Evolutionary conservation across 2,329 filamentous ascomycete genomes (phyloP).

Genomic region (Lasiodiplodia sp.): DNA sequence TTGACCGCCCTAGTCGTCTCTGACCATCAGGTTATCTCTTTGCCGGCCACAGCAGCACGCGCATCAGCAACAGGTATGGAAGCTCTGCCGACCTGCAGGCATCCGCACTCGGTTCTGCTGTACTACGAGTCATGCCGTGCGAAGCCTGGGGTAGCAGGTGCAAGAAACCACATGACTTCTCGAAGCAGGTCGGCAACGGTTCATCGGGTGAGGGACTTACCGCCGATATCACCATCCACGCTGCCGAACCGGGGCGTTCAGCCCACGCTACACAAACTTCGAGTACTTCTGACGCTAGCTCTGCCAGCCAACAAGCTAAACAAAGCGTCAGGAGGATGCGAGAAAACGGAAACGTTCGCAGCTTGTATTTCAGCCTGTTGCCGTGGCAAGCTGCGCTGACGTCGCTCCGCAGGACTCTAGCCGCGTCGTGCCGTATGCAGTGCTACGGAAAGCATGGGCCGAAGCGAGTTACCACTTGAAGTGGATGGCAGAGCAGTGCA

Average conservation of each 20-base stretch:
- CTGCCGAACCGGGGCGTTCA: neutral
- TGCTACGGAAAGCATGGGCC: constrained; percentile 8
- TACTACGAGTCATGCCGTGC: constrained; percentile 3
- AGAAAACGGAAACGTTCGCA: neutral
- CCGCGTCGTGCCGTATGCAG: constrained; percentile 18
- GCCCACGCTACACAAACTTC: constrained; percentile 10
- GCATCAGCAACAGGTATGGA: constrained; percentile 6
- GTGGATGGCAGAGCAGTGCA: neutral
- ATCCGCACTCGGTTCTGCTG: constrained; percentile 16
- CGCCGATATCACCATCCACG: neutral
- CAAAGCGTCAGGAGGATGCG: neutral
- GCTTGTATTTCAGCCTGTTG: constrained; percentile 26
- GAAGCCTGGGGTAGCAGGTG: constrained; percentile 10
- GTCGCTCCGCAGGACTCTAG: constrained; percentile 23
- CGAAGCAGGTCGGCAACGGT: neutral
- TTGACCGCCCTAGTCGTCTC: neutral
- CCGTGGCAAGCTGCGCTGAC: constrained; percentile 26
- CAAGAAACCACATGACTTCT: constrained; percentile 21
- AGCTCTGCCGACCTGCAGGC: constrained; percentile 13
- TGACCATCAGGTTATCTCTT: neutral
- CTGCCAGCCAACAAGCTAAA: constrained; percentile 2
- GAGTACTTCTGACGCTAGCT: neutral
- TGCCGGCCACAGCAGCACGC: constrained; percentile 3
- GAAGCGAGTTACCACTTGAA: neutral
- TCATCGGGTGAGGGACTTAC: neutral